phyloP scores from a whole-genome alignment of 1,284 basidiomycete species.

The Heterobasidion occidentale region DNA sequence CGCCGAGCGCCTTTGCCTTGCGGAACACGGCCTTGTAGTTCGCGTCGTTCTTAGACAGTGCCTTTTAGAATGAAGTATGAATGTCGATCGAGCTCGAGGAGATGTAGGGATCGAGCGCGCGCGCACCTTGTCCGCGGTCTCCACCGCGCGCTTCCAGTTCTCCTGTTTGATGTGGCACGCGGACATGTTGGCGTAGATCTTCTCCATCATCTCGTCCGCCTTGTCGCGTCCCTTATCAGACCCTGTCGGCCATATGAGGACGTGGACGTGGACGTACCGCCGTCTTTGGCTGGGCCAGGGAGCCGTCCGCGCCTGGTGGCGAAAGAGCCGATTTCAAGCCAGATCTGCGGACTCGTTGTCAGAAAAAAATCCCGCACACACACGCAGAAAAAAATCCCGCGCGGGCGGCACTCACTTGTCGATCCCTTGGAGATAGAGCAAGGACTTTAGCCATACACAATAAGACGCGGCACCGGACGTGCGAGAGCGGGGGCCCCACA shows the following conservation, averaged over 20 bases:
- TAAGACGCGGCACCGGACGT: conserved; percentile 1
- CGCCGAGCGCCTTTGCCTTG: conserved; percentile 71
- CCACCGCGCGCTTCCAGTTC: conserved; percentile 69
- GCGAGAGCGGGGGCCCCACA: neutral
- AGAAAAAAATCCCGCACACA: too few species aligned
- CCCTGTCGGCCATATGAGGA: neutral
- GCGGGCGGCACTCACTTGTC: conserved; percentile 46
- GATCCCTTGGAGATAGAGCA: conserved; percentile 63
- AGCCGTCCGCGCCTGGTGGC: conserved; percentile 10
- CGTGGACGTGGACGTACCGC: conserved; percentile 19
- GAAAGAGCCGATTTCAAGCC: conserved; percentile 5
- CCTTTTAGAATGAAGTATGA: conserved; percentile 30
- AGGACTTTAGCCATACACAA: conserved; percentile 26
- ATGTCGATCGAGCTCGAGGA: too few species aligned
- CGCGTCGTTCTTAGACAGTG: conserved; percentile 59
- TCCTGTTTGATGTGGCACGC: conserved; percentile 70
- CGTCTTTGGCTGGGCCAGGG: conserved; percentile 21
- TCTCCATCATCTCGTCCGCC: conserved; percentile 69
- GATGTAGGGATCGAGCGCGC: too few species aligned
- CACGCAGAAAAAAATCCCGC: neutral
- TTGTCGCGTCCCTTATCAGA: conserved; percentile 18
- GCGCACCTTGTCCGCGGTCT: conserved; percentile 63
- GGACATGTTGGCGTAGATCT: conserved; percentile 75
- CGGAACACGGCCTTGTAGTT: conserved; percentile 74
- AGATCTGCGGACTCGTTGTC: conserved; percentile 1